These are phyloP conservation scores for Apophysomyces ossiformis DNA, from an alignment of 371 early-diverging fungal species.

Conservation along the genomic window DNA sequence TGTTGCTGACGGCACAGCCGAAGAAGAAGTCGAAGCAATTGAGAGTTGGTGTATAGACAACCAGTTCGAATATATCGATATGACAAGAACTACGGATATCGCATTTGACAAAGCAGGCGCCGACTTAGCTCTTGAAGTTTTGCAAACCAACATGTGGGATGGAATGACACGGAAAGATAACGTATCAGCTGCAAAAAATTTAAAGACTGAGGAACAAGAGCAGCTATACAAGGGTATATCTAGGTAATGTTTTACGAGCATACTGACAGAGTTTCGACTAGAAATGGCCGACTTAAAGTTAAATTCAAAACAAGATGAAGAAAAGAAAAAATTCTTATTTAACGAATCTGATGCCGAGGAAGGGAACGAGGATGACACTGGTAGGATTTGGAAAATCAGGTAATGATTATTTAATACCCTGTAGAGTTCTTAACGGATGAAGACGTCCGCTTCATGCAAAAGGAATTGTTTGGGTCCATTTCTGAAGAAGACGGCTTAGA, in stretches of 20 bases:
- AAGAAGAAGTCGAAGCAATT: slow-evolving; percentile 19
- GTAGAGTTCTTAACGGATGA: slow-evolving; percentile 45
- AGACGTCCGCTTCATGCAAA: slow-evolving; percentile 57
- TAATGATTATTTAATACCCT: not conserved
- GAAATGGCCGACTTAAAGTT: slow-evolving; percentile 21
- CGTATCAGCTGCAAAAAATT: not conserved
- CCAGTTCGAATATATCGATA: slow-evolving; percentile 70
- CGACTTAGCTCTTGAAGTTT: slow-evolving; percentile 57
- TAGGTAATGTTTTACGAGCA: no score
- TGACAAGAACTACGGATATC: slow-evolving; percentile 39
- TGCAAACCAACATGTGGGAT: slow-evolving; percentile 79
- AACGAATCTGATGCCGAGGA: slow-evolving; percentile 17
- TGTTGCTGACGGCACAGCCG: slow-evolving; percentile 42
- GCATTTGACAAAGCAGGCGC: slow-evolving; percentile 44
- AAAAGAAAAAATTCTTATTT: slow-evolving; percentile 13
- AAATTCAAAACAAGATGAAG: not conserved
- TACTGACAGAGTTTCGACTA: not conserved
- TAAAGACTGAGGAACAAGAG: slow-evolving; percentile 20
- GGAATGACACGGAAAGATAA: slow-evolving; percentile 54
- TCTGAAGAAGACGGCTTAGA: slow-evolving; percentile 73
- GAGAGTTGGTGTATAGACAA: slow-evolving; percentile 63
- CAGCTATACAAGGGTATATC: slow-evolving; percentile 23
- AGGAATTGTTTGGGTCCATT: slow-evolving; percentile 60
- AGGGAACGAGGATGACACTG: slow-evolving; percentile 8
- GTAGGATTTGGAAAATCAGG: not conserved